Conservation (phyloP, 495 filamentous ascomycete genomes). For the Penicillium malachiteum region DNA sequence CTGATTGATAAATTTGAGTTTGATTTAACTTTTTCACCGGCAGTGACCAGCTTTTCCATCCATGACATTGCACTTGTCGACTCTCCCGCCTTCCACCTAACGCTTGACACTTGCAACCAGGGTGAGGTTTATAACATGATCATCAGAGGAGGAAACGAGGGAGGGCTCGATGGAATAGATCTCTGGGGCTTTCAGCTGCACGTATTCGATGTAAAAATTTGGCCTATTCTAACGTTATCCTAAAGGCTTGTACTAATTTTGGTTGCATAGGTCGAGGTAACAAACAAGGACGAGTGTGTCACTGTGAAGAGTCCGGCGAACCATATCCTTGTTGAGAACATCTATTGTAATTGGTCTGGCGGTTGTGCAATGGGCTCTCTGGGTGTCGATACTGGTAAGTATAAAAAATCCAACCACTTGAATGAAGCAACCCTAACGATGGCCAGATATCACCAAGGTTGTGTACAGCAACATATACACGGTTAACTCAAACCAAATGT, state of each 20-base stretch:
- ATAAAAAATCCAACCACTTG: neutral
- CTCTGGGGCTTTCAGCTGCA: constrained; percentile 43
- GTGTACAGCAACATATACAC: constrained; percentile 46
- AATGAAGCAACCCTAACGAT: neutral
- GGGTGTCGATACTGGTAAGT: constrained; percentile 19
- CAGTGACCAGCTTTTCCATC: constrained; percentile 39
- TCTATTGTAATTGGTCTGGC: constrained; percentile 52
- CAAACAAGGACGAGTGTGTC: constrained; percentile 51
- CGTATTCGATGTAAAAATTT: constrained; percentile 49
- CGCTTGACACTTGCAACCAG: constrained; percentile 41
- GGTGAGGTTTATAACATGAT: constrained; percentile 47
- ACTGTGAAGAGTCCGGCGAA: constrained; percentile 40
- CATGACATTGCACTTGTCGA: constrained; percentile 47
- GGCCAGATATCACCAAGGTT: constrained; percentile 35
- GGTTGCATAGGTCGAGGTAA: too few species aligned
- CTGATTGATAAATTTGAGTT: neutral
- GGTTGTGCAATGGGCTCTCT: constrained; percentile 50
- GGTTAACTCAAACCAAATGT: constrained; percentile 51
- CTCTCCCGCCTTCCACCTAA: constrained; percentile 44
- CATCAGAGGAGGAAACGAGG: constrained; percentile 40
- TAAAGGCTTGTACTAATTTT: too few species aligned
- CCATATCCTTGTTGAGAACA: constrained; percentile 50
- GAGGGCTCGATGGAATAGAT: constrained; percentile 46
- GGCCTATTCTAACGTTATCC: too few species aligned
- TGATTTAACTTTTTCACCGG: neutral